These are phyloP conservation scores for Emmonsia crescens DNA, from an alignment of 2,329 filamentous ascomycete genomes.

Conservation along the genomic window DNA sequence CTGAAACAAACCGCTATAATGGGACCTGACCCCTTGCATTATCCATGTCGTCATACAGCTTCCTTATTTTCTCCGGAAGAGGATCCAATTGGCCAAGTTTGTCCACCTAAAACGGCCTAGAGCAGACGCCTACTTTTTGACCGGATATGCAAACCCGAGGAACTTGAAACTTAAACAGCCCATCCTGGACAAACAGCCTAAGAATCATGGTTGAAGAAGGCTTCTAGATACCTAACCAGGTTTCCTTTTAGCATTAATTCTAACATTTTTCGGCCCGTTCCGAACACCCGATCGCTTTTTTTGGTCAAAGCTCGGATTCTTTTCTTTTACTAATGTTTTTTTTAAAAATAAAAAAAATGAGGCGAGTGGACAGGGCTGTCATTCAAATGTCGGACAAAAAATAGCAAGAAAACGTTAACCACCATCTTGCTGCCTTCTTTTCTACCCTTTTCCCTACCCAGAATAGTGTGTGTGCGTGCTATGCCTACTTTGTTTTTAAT, in stretches of 20 bases:
- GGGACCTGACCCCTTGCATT: conserved; percentile 2
- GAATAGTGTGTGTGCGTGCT: background rate
- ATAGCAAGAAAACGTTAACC: background rate
- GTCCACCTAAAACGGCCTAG: background rate
- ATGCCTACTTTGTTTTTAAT: background rate
- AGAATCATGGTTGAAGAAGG: background rate
- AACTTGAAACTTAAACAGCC: background rate
- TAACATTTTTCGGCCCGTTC: conserved; percentile 10
- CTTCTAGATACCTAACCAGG: background rate
- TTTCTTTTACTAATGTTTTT: conserved; percentile 17
- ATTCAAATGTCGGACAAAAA: background rate
- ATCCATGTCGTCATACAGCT: background rate
- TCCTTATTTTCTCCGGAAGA: background rate
- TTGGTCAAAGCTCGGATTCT: background rate
- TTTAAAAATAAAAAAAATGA: background rate
- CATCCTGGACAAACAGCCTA: background rate
- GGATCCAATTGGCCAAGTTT: background rate
- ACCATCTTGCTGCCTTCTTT: background rate
- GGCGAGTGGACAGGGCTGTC: conserved; percentile 1
- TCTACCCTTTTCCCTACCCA: background rate
- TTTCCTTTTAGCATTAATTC: background rate
- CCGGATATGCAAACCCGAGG: background rate
- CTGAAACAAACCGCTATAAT: background rate
- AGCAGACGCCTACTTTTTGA: background rate
- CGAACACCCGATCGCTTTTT: conserved; percentile 4